Base-by-base conservation (phyloP, 352 stramenopile genomes). In the Phytopythium vexans region DNA sequence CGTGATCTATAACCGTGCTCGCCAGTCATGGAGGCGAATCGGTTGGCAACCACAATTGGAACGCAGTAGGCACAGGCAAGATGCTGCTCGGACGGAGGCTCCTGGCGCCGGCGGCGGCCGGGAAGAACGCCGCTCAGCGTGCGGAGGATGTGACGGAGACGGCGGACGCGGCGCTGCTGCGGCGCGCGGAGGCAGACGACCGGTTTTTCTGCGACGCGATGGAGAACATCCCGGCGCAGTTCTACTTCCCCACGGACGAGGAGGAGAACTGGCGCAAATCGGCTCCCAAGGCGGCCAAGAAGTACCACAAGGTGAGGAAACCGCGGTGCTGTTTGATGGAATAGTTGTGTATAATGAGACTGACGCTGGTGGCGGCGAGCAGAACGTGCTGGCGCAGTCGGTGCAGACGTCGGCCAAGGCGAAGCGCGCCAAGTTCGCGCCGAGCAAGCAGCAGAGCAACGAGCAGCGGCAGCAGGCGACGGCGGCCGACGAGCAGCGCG, bases 191-290 rank as follows among this genome's bases (percentile, higher is more conserved):
- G 61, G 49, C 47, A 27, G 55, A 90, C 47, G 82, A 92, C 50
- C 64, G 65, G 31, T 92, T 92, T 56, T 89, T 92, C 62, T 89
- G 77, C 55, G 66, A 80, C 37, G 74, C 62, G 8, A 89, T 89
- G 78, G 82, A 89, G 59, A 73, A 75, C 49, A 92, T 89, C 49
- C 82, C 82, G 33, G 64, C 74, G 52, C 70, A 83, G 32, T 86
- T 82, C 51, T 92, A 92, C 70, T 88, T 92, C 60, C 78, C 78
- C 9, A 89, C 77, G 16, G 82, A 92, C 51, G 75, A 77, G 14
- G 78, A 92, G 53, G 67, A 80, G 33, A 92, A 89, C 64, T 92
- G 78, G 72, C 70, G 75, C 47, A 77, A 83, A 55, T 86, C 74
- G 38, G 64, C 74, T 14, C 80, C 80, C 47, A 82, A 77, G 58